Evolutionary conservation across 2,329 filamentous ascomycete genomes (phyloP).

Genomic region (Monosporascus ibericus): DNA sequence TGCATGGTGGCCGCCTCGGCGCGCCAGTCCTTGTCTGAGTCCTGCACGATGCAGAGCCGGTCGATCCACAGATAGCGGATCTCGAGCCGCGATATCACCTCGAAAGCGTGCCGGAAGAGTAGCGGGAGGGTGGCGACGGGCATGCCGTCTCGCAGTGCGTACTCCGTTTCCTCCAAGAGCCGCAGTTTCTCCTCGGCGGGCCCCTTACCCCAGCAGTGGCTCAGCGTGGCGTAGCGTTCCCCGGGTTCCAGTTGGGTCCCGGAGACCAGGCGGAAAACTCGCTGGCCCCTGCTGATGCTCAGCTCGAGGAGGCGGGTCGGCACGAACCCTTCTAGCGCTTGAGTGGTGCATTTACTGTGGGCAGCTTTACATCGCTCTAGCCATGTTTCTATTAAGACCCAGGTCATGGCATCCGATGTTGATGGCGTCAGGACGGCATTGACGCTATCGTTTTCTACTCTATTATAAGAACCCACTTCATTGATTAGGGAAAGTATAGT

Average conservation of each 20-base stretch:
- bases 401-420: constrained; percentile 7
- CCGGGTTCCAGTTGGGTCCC: constrained; percentile 2
- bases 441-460: constrained; percentile 8
- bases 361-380: constrained; percentile 6
- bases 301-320: constrained; percentile 13
- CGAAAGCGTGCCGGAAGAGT: constrained; percentile 9
- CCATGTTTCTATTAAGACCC: constrained; percentile 9
- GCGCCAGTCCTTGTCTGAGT: constrained; percentile 12
- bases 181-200: constrained; percentile 5
- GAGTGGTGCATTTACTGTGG: constrained; percentile 4
- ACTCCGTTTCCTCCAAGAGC: not conserved
- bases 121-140: constrained; percentile 5
- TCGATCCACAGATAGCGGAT: constrained; percentile 14
- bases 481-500: not conserved
- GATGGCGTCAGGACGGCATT: constrained; percentile 8
- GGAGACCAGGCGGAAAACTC: constrained; percentile 7
- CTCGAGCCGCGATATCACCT: too few relatives aligned
- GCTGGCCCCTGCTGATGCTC: not conserved
- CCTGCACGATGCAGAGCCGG: constrained; percentile 17
- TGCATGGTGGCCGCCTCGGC: constrained; percentile 10
- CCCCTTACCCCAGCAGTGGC: constrained; percentile 13
- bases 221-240: constrained; percentile 10
- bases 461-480: not conserved
- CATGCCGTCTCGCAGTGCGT: not conserved
- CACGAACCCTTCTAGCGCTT: not conserved